Evolutionary conservation across 192 early-diverging fungal genomes (phyloP), one percentile per base, ranked within the genome.

Genomic region (Coemansia aciculifera): DNA sequence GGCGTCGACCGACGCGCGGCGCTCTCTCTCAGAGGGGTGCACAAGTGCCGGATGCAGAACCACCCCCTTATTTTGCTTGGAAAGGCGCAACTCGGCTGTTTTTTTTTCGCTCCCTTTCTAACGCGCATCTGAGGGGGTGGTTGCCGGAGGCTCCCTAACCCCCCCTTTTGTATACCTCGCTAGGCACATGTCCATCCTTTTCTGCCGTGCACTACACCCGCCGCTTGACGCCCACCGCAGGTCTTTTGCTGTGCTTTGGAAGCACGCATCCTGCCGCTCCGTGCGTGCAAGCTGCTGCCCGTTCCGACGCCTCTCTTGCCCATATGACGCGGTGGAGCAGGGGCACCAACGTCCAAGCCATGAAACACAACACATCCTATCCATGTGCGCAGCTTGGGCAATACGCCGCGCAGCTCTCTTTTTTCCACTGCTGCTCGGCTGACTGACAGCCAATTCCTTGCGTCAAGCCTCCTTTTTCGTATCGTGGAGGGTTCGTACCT

Each of bases 381-480:
- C 51, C 51, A 54, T 54, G 51, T 27, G 51, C 24, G 51, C 51
- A 29, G 51, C 51, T 54, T 54, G 51, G 51, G 11, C 51, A 54
- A 54, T 54, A 29, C 51, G 51, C 51, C 51, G 51, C 51, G 51
- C 51, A 54, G 51, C 51, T 54, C 51, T 54, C 24, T 54, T 54
- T 54, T 54, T 54, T n/a, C 27, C 23, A 12, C n/a, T 31, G 51
- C 27, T 27, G 51, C 51, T 54, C 51, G 51, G 51, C 51, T 54
- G 51, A 54, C 51, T 31, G 51, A 54, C 51, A 29, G 46, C 46
- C 46, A 48, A 48, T 48, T 48, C 46, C 46, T 48, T 19, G n/a
- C 46, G 13, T 4, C 21, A 54, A 54, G 51, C 51, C 51, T 54
- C 51, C 27, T 54, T 54, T 54, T 54, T 15, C 23, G 17, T 9